These are phyloP conservation scores for Podila clonocystis DNA, from an alignment of 192 early-diverging fungal genomes.

Conservation along the genomic window DNA sequence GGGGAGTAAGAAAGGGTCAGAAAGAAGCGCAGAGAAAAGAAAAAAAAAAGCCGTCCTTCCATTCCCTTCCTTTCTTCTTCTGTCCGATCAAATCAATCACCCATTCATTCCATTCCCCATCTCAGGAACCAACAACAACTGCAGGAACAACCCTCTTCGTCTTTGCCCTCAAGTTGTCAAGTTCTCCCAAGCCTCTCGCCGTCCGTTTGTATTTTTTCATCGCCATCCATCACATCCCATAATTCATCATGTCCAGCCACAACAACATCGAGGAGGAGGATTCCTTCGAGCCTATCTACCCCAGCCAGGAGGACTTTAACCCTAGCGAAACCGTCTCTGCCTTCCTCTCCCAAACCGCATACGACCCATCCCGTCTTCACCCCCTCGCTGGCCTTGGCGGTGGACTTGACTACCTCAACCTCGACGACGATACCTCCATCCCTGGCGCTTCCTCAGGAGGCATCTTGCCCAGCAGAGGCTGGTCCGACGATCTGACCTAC, in stretches of 20 bases:
- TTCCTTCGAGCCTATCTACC: slow-evolving; percentile 45
- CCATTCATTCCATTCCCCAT: not conserved
- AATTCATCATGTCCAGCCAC: slow-evolving; percentile 26
- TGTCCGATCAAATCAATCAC: not conserved
- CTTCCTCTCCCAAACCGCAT: slow-evolving; percentile 58
- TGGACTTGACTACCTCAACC: slow-evolving; percentile 65
- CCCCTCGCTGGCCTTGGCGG: slow-evolving; percentile 62
- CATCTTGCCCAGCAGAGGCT: slow-evolving; percentile 78
- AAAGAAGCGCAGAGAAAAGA: not conserved
- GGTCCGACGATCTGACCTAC: slow-evolving; percentile 86
- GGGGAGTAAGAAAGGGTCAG: no score
- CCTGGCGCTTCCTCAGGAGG: slow-evolving; percentile 49
- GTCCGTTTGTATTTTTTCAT: not conserved
- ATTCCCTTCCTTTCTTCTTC: not conserved
- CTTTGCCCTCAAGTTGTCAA: not conserved
- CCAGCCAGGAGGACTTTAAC: slow-evolving; percentile 53
- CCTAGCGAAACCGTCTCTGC: slow-evolving; percentile 59
- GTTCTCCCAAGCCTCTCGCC: not conserved
- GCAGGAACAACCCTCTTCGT: not conserved
- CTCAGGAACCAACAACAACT: not conserved
- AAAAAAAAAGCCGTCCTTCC: slow-evolving; percentile 4
- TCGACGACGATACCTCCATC: slow-evolving; percentile 49
- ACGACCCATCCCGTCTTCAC: slow-evolving; percentile 55
- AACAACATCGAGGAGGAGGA: slow-evolving; percentile 51
- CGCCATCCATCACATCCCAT: slow-evolving; percentile 5